These are phyloP conservation scores for Penicillium egyptiacum DNA, from an alignment of 495 filamentous ascomycete genomes.

Conservation along the genomic window DNA sequence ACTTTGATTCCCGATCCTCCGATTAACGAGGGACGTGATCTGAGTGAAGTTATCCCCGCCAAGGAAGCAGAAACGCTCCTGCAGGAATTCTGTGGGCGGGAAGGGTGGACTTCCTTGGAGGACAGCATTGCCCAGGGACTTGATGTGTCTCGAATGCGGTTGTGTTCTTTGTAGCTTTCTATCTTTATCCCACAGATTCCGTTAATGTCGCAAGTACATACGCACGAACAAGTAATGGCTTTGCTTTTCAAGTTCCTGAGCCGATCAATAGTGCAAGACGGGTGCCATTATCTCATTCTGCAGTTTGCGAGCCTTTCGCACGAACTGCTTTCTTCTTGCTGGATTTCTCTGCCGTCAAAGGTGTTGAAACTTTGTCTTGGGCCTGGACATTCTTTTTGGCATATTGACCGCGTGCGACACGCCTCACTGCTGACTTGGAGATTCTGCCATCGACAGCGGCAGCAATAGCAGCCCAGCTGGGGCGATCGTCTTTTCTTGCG, in stretches of 20 bases:
- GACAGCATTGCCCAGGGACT: background rate
- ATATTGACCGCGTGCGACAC: background rate
- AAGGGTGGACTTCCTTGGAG: constrained; percentile 3
- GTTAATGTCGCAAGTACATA: background rate
- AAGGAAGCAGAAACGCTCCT: constrained; percentile 18
- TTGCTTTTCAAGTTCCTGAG: background rate
- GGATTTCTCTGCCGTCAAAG: background rate
- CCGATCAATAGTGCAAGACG: background rate
- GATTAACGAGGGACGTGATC: constrained; percentile 13
- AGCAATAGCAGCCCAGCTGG: background rate
- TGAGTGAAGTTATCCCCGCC: constrained; percentile 12
- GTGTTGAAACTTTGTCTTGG: background rate
- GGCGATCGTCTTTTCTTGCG: no score
- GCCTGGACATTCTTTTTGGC: background rate
- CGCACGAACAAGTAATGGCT: background rate
- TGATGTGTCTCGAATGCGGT: background rate
- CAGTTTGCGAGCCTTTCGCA: background rate
- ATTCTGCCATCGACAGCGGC: background rate
- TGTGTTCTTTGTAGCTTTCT: background rate
- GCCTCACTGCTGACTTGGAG: background rate
- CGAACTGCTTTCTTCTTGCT: background rate
- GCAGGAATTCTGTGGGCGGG: constrained; percentile 13
- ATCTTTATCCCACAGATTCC: background rate
- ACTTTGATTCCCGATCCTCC: constrained; percentile 18
- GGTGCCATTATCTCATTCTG: background rate